A percentile compares a stretch with the other conserved stretches of the same genome.
Conservation (phyloP, 805 yeast species). For the Ogataea pignaliae region DNA sequence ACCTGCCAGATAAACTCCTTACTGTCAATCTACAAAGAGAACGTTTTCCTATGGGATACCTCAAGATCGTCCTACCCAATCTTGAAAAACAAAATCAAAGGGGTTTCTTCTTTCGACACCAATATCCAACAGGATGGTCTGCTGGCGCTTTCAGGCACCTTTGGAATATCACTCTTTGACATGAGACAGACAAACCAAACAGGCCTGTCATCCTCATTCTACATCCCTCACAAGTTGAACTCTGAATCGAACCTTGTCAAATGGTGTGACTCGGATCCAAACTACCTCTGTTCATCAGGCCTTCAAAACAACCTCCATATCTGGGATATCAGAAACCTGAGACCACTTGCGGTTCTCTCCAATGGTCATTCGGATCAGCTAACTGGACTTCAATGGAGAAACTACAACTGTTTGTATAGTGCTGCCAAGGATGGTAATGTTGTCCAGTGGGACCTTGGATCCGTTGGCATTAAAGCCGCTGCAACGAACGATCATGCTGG, state of each 20-base stretch:
- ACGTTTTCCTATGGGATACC: slow-evolving; percentile 74
- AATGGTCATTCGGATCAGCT: slow-evolving; percentile 54
- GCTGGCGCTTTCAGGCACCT: slow-evolving; percentile 60
- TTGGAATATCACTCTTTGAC: slow-evolving; percentile 75
- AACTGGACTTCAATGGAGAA: slow-evolving; percentile 57
- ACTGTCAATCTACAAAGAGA: slow-evolving; percentile 61
- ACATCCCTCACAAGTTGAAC: slow-evolving; percentile 36
- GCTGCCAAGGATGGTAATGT: slow-evolving; percentile 64
- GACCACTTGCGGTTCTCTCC: slow-evolving; percentile 44
- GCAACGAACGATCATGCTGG: neutral
- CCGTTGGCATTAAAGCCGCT: slow-evolving; percentile 3
- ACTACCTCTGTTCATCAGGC: slow-evolving; percentile 63
- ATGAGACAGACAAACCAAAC: slow-evolving; percentile 43
- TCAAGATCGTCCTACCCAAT: slow-evolving; percentile 56
- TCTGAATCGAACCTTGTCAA: slow-evolving; percentile 40
- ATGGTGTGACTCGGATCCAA: slow-evolving; percentile 62
- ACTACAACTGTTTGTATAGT: slow-evolving; percentile 37
- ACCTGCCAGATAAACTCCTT: slow-evolving; percentile 42
- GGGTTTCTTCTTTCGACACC: slow-evolving; percentile 48
- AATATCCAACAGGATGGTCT: slow-evolving; percentile 45
- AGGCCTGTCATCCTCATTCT: slow-evolving; percentile 30
- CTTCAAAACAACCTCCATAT: slow-evolving; percentile 47
- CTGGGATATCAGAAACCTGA: slow-evolving; percentile 70
- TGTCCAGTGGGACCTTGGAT: slow-evolving; percentile 56
- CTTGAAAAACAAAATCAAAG: slow-evolving; percentile 46